phyloP scores from a whole-genome alignment of 257 asterid species.

The Handroanthus guayacan region DNA sequence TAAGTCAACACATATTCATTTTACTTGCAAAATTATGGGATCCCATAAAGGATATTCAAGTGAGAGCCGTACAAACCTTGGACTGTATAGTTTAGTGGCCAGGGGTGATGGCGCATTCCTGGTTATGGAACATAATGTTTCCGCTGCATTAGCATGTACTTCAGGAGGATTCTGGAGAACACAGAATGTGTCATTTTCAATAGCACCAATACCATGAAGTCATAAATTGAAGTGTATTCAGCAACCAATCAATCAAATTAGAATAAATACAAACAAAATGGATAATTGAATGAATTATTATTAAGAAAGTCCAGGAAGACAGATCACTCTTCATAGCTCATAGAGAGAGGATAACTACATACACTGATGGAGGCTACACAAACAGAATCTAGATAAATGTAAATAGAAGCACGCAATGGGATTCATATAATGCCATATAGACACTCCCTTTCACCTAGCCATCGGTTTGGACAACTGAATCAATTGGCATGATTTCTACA shows the following conservation, averaged over 20 bases:
- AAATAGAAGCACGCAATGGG: conserved; percentile 3
- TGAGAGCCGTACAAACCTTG: conserved; percentile 62
- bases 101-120: conserved; percentile 88
- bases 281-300: conserved; percentile 6
- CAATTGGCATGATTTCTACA: conserved; percentile 1
- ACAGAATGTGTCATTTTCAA: conserved; percentile 33
- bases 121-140: conserved; percentile 89
- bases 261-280: conserved; percentile 10
- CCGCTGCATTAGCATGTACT: conserved; percentile 98
- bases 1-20: conserved; percentile 26
- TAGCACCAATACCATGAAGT: conserved; percentile 17
- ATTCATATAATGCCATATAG: not conserved
- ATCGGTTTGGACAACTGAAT: conserved; percentile 24
- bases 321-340: conserved; percentile 19
- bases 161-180: conserved; percentile 82
- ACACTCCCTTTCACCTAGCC: conserved; percentile 8
- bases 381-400: not conserved
- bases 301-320: not conserved
- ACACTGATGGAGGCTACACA: conserved; percentile 11
- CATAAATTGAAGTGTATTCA: conserved; percentile 24
- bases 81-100: conserved; percentile 88
- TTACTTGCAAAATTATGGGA: conserved; percentile 18
- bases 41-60: conserved; percentile 19
- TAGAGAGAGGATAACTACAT: conserved; percentile 21
- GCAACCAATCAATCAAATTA: conserved; percentile 34